phyloP scores from a whole-genome alignment of 768 basidiomycete species.

The Pulveroboletus frians region DNA sequence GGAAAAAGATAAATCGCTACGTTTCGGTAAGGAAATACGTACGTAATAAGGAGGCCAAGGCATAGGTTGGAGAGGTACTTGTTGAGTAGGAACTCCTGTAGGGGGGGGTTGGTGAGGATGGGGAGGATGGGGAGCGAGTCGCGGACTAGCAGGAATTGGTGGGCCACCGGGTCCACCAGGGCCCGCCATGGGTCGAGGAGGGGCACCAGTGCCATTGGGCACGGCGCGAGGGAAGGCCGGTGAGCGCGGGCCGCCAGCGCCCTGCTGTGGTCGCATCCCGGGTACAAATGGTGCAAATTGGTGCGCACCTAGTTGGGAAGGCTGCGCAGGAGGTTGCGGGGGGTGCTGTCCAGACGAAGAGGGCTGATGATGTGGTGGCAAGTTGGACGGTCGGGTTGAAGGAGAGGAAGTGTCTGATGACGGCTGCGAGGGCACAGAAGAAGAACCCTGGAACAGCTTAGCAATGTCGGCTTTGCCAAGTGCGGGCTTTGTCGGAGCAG shows the following conservation, averaged over 20 bases:
- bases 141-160: constrained; percentile 56
- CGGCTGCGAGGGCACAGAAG: constrained; percentile 41
- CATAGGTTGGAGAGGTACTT: constrained; percentile 37
- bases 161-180: constrained; percentile 52
- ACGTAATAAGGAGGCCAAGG: constrained; percentile 55
- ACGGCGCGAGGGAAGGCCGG: constrained; percentile 59
- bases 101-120: constrained; percentile 51
- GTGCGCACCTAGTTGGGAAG: constrained; percentile 41
- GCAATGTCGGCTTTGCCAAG: constrained; percentile 36
- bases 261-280: constrained; percentile 40
- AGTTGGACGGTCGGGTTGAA: constrained; percentile 46
- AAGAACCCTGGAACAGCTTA: constrained; percentile 37
- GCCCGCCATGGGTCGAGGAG: constrained; percentile 43
- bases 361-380: constrained; percentile 44
- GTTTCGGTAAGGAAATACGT: constrained; percentile 27
- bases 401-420: constrained; percentile 55
- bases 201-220: constrained; percentile 50
- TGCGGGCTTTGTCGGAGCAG: constrained; percentile 30
- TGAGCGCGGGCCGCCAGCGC: constrained; percentile 56
- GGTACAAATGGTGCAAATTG: constrained; percentile 48
- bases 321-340: constrained; percentile 34
- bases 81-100: constrained; percentile 44
- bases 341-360: constrained; percentile 35
- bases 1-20: neutral
- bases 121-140: constrained; percentile 48